A percentile compares a stretch with the other conserved stretches of the same genome.
phyloP scores from a whole-genome alignment of 75 land plant genomes.

The Cupressus sempervirens region DNA sequence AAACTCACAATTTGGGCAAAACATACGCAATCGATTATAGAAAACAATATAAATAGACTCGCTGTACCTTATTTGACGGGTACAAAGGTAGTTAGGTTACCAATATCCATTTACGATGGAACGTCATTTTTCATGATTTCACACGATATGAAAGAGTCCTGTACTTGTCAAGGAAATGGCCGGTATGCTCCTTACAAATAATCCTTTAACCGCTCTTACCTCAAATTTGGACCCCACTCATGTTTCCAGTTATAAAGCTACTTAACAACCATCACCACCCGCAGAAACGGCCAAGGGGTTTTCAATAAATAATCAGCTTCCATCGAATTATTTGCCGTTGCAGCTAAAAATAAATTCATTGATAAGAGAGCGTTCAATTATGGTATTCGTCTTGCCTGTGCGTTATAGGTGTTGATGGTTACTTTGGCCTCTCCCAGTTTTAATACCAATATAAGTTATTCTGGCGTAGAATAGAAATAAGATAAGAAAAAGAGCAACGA shows the following conservation, averaged over 20 bases:
- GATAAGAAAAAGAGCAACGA: not conserved
- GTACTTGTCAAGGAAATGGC: not conserved
- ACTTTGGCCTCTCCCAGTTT: not conserved
- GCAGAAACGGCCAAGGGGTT: not conserved
- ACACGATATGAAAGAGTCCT: not conserved
- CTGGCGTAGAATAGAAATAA: not conserved
- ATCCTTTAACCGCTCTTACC: not conserved
- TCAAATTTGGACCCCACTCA: not conserved
- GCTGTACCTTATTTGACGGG: not conserved
- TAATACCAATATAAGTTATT: not conserved
- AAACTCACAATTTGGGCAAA: no score
- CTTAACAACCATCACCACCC: not conserved
- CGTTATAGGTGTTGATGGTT: not conserved
- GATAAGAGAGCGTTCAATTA: not conserved
- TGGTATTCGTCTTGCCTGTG: not conserved
- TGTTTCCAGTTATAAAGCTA: not conserved
- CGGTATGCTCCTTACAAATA: not conserved
- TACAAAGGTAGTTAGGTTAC: not conserved
- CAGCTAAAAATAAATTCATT: no score
- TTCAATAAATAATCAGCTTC: no score
- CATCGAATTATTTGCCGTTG: no score
- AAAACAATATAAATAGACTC: not conserved
- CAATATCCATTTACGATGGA: not conserved
- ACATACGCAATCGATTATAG: no score
- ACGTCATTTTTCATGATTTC: slow-evolving; percentile 10